A percentile compares a stretch with the other conserved stretches of the same genome.
Evolutionary conservation across 2,329 filamentous ascomycete species (phyloP).

Genomic region (Mycocentrospora acerina): DNA sequence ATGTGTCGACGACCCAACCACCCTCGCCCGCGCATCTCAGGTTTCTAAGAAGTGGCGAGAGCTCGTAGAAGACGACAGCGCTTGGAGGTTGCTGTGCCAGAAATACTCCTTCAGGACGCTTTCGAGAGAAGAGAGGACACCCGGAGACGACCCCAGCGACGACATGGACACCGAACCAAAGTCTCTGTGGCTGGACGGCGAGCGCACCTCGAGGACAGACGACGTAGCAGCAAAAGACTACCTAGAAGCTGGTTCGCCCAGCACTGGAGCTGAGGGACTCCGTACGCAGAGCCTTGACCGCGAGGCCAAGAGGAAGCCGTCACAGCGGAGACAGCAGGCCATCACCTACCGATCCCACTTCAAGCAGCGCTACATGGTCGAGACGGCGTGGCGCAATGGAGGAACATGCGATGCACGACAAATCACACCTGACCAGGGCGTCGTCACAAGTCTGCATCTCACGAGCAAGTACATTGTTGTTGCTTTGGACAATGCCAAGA

Average conservation of each 20-base stretch:
- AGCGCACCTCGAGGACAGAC: conserved; percentile 29
- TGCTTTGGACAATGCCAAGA: conserved; percentile 95
- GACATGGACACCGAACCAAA: conserved; percentile 28
- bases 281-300: conserved; percentile 61
- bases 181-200: conserved; percentile 27
- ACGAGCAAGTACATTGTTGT: conserved; percentile 97
- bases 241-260: conserved; percentile 39
- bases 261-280: conserved; percentile 50
- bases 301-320: conserved; percentile 37
- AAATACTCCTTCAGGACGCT: conserved; percentile 82
- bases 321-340: conserved; percentile 58
- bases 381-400: conserved; percentile 93
- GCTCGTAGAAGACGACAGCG: conserved; percentile 91
- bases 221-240: conserved; percentile 28
- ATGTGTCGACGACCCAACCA: conserved; percentile 95
- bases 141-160: conserved; percentile 27
- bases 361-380: conserved; percentile 95
- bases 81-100: conserved; percentile 95
- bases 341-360: conserved; percentile 95
- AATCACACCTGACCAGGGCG: conserved; percentile 94
- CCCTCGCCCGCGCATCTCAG: conserved; percentile 87
- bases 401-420: conserved; percentile 81
- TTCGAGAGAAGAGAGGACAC: conserved; percentile 48
- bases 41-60: conserved; percentile 96
- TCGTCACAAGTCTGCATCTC: conserved; percentile 92